Percentiles rank a stretch among this genome's conserved stretches.
Evolutionary conservation across 495 filamentous ascomycete species (phyloP).

Genomic region (Corynascus novoguineensis): DNA sequence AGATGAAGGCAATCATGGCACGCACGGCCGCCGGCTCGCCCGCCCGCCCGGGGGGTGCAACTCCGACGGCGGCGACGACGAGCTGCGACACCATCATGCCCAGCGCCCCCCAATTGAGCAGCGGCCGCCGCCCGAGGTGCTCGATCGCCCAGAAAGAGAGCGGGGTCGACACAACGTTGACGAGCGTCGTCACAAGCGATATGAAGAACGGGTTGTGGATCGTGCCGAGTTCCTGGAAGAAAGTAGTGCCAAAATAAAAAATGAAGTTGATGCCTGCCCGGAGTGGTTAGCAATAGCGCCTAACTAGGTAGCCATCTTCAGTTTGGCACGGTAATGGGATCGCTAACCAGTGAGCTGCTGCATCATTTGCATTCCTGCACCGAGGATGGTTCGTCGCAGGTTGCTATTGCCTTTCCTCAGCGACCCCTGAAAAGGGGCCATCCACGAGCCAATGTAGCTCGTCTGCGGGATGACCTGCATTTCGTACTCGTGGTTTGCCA

Average conservation of each 20-base stretch:
- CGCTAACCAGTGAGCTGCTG: slow-evolving; percentile 51
- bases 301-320: background rate
- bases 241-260: slow-evolving; percentile 81
- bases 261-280: slow-evolving; percentile 66
- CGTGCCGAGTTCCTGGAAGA: slow-evolving; percentile 66
- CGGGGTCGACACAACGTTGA: slow-evolving; percentile 78
- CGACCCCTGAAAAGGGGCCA: slow-evolving; percentile 57
- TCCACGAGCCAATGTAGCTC: slow-evolving; percentile 60
- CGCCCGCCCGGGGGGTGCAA: too few relatives aligned
- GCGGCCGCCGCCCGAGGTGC: slow-evolving; percentile 66
- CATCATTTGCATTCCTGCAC: slow-evolving; percentile 64
- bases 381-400: slow-evolving; percentile 66
- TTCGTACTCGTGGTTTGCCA: slow-evolving; percentile 78
- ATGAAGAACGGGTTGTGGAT: slow-evolving; percentile 75
- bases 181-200: slow-evolving; percentile 70
- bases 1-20: slow-evolving; percentile 66
- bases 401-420: slow-evolving; percentile 50
- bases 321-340: background rate
- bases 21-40: slow-evolving; percentile 49
- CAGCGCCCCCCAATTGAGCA: slow-evolving; percentile 68
- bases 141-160: slow-evolving; percentile 78
- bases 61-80: slow-evolving; percentile 70
- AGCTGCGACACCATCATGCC: slow-evolving; percentile 80
- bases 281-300: background rate
- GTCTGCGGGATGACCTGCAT: slow-evolving; percentile 55